Conservation (phyloP, 2,329 filamentous ascomycete genomes). For the Aspergillus uvarum region DNA sequence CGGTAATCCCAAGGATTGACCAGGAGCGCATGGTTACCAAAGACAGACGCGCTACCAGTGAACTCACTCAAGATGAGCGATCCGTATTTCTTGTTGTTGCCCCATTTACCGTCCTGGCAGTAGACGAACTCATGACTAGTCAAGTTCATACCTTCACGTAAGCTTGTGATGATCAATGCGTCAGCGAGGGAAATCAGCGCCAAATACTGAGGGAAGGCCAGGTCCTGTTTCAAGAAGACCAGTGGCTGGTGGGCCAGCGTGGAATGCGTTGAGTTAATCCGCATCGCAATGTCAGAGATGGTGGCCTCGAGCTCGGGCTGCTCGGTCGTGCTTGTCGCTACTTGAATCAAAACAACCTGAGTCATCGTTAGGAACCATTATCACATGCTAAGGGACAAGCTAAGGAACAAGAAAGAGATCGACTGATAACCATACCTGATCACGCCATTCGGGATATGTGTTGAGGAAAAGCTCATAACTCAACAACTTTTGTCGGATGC, state of each 20-base stretch:
- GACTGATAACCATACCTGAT: conserved; percentile 51
- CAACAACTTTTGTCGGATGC: conserved; percentile 88
- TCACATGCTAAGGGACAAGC: neutral
- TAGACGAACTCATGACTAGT: conserved; percentile 92
- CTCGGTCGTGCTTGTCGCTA: conserved; percentile 86
- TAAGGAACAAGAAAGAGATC: neutral
- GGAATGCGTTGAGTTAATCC: conserved; percentile 88
- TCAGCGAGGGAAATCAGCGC: conserved; percentile 87
- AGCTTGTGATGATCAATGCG: conserved; percentile 87
- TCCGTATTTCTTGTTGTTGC: conserved; percentile 77
- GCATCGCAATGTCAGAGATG: conserved; percentile 89
- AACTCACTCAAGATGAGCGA: conserved; percentile 93
- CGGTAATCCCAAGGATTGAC: conserved; percentile 97
- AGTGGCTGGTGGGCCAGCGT: conserved; percentile 89
- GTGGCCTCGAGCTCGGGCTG: conserved; percentile 83
- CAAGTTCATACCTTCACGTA: conserved; percentile 96
- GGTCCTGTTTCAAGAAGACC: conserved; percentile 92
- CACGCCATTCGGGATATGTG: conserved; percentile 85
- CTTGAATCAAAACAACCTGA: conserved; percentile 83
- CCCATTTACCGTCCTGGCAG: conserved; percentile 79
- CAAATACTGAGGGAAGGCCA: conserved; percentile 89
- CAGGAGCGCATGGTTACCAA: conserved; percentile 74
- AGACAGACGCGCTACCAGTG: conserved; percentile 84
- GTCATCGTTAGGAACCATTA: neutral
- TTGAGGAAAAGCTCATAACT: conserved; percentile 93